Evolutionary conservation across 164 flowering plant genomes (phyloP).

Genomic region (Echeveria elegans): DNA sequence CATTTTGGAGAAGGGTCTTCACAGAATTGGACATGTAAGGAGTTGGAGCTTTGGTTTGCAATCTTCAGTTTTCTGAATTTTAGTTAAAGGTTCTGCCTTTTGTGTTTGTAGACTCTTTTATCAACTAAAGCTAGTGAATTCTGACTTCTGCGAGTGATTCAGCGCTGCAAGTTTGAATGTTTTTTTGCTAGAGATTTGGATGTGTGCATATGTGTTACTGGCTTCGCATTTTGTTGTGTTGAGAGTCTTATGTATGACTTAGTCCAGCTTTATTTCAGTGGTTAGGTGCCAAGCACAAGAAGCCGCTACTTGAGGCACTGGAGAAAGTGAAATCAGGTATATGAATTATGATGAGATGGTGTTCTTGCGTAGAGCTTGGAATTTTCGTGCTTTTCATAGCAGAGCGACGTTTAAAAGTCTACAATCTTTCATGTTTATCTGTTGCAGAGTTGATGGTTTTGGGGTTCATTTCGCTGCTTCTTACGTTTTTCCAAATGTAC

Average conservation of each 20-base stretch:
- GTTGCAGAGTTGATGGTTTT: slow-evolving; percentile 68
- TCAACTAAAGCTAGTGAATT: not conserved
- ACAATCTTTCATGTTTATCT: not conserved
- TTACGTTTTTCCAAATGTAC: slow-evolving; percentile 50
- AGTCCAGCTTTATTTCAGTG: slow-evolving; percentile 31
- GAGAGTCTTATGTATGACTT: not conserved
- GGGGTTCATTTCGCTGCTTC: slow-evolving; percentile 58
- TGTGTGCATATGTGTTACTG: not conserved
- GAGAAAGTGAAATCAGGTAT: slow-evolving; percentile 92
- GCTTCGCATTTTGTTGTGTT: not conserved
- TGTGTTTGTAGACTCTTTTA: not conserved
- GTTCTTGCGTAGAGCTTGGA: not conserved
- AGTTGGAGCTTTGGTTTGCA: not conserved
- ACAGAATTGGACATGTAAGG: slow-evolving; percentile 44
- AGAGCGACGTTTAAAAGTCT: not conserved
- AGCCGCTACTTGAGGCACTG: slow-evolving; percentile 69
- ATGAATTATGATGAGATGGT: not conserved
- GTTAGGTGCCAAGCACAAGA: slow-evolving; percentile 57
- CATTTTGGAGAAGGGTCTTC: slow-evolving; percentile 59
- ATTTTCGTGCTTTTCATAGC: not conserved
- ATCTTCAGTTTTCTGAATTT: not conserved
- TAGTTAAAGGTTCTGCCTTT: not conserved
- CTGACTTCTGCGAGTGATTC: not conserved
- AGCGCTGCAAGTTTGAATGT: not conserved
- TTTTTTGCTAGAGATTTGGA: not conserved